Evolutionary conservation across 2,329 filamentous ascomycete genomes (phyloP), one percentile per base, ranked within the genome.

Genomic region (Diaporthe citri): DNA sequence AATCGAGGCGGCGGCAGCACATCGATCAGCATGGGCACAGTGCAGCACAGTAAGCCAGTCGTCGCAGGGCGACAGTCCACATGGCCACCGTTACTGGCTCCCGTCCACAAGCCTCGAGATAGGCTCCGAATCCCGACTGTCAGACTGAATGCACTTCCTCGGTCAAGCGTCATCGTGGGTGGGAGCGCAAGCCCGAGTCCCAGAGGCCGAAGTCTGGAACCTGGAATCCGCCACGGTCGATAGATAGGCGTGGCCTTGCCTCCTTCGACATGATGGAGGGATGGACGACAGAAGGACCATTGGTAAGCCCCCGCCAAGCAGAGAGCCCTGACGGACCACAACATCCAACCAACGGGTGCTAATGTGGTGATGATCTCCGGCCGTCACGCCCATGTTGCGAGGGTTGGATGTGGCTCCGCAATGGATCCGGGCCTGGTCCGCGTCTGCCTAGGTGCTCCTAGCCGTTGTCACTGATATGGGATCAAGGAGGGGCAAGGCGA

Each of bases 31-130:
- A 55, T 41, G 59, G 55, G 71, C 74, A 76, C 75, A 76, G 75
- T 76, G 75, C 75, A 74, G 72, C 75, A 76, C 75, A 76, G 75
- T 74, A 72, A 72, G 72, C 75, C 69, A 74, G 67, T 72, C 36
- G 64, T 56, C 48, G 55, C 39, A n/a, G 48, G 60, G 52, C 52
- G 41, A 41, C 51, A 64, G 67, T 69, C 72, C 75, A 76, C 72
- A 72, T 76, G 75, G 67, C 22, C 52, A 20, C 28, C 60, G 46
- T 34, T 31, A 69, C 55, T 69, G 75, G 72, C 69, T 72, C 57
- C 62, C 31, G 31, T 57, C 17, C 41, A 39, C 15, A 34, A 34
- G 28, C 34, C 34, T 67, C 39, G 43, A 43, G 60, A 55, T 36
- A 67, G 36, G 52, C 67, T 34, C n/a, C 8, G 39, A 56, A 8